Conservation (phyloP, 2,329 filamentous ascomycete genomes). For the Mycosphaerella sp. region DNA sequence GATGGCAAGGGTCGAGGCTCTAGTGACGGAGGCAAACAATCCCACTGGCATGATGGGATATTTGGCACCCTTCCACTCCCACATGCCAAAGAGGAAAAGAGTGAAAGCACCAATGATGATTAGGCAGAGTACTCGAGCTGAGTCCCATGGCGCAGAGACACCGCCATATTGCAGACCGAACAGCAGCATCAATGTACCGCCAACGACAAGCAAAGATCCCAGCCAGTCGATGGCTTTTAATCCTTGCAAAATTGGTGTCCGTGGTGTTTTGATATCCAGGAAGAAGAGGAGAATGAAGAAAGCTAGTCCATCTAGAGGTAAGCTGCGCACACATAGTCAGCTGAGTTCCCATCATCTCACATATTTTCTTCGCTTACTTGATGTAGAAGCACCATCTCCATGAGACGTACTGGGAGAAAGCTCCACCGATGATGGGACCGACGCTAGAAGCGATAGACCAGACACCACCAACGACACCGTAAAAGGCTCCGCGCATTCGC, state of each 20-base stretch:
- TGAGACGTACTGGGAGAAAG: constrained; percentile 55
- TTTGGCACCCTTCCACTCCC: constrained; percentile 66
- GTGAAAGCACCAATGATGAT: constrained; percentile 65
- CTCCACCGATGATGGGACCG: constrained; percentile 62
- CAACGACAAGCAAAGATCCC: constrained; percentile 61
- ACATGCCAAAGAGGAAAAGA: constrained; percentile 58
- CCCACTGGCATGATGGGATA: constrained; percentile 73
- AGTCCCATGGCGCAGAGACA: constrained; percentile 66
- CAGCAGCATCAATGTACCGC: constrained; percentile 77
- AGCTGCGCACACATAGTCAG: constrained; percentile 13
- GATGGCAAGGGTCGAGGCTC: constrained; percentile 58
- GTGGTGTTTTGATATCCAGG: constrained; percentile 61
- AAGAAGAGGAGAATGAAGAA: constrained; percentile 56
- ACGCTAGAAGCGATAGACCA: constrained; percentile 60
- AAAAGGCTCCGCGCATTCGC: constrained; percentile 51
- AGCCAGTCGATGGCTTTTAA: constrained; percentile 61
- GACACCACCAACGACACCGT: constrained; percentile 59
- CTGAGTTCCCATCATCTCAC: no score
- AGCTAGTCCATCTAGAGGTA: constrained; percentile 55
- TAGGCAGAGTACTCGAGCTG: constrained; percentile 68
- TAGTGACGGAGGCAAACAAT: constrained; percentile 62
- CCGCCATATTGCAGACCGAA: constrained; percentile 83
- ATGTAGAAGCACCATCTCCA: constrained; percentile 62
- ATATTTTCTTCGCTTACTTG: constrained; percentile 38
- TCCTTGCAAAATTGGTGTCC: constrained; percentile 56